phyloP scores from a whole-genome alignment of 306 rosid genomes.

The Prunus campanulata region DNA sequence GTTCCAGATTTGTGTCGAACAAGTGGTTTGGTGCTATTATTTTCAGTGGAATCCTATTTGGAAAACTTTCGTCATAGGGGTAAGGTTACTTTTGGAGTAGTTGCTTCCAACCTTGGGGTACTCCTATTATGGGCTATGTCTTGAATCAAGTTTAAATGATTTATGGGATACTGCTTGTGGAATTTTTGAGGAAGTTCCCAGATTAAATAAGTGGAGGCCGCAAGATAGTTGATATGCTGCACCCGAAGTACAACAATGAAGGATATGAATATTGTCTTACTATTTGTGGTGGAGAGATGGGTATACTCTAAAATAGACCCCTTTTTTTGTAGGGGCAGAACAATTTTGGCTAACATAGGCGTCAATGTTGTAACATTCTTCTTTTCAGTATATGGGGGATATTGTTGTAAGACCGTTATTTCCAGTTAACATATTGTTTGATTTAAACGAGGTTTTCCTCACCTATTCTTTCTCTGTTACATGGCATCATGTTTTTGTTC shows the following conservation, averaged over 20 bases:
- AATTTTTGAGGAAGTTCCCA: background rate
- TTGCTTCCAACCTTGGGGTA: background rate
- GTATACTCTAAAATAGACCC: background rate
- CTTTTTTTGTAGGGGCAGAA: background rate
- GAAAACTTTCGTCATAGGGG: slow-evolving; percentile 51
- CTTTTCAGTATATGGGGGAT: background rate
- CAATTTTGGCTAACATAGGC: background rate
- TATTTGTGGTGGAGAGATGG: background rate
- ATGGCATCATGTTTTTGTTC: no score
- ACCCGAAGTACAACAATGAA: background rate
- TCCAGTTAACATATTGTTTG: background rate
- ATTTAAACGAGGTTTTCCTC: background rate
- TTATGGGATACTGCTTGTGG: slow-evolving; percentile 6
- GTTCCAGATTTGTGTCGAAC: slow-evolving; percentile 78
- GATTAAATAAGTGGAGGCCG: background rate
- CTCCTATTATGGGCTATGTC: background rate
- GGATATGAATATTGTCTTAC: background rate
- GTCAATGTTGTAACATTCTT: background rate
- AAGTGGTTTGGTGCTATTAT: slow-evolving; percentile 95
- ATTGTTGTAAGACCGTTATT: background rate
- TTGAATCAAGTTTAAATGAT: background rate
- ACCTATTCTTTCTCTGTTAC: background rate
- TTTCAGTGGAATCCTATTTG: slow-evolving; percentile 76
- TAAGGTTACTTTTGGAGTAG: background rate
- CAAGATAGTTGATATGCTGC: background rate